A percentile compares a stretch with the other conserved stretches of the same genome.
These are phyloP conservation scores for Bryoglossum gracile DNA, from an alignment of 495 filamentous ascomycete genomes.

Conservation along the genomic window DNA sequence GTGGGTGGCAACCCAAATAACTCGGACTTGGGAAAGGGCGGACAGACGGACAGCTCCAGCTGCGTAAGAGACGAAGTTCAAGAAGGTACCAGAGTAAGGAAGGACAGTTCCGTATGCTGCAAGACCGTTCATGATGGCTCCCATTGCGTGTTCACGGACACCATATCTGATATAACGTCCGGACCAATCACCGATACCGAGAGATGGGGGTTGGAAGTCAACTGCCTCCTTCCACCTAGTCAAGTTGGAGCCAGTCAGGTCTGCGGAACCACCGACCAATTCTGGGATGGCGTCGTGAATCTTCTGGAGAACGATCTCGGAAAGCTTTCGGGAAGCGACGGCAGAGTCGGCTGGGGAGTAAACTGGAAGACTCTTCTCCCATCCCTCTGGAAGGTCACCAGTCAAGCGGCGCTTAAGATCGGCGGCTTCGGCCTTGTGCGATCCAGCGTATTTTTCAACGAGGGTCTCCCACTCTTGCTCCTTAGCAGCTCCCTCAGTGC, in stretches of 20 bases:
- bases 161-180: conserved; percentile 96
- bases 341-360: conserved; percentile 86
- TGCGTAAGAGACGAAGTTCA: conserved; percentile 99
- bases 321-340: conserved; percentile 88
- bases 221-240: conserved; percentile 94
- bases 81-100: conserved; percentile 91
- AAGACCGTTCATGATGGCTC: conserved; percentile 96
- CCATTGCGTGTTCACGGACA: conserved; percentile 97
- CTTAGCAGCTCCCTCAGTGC: conserved; percentile 74
- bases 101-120: conserved; percentile 92
- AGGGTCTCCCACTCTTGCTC: conserved; percentile 96
- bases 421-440: conserved; percentile 66
- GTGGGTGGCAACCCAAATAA: conserved; percentile 96
- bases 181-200: conserved; percentile 74
- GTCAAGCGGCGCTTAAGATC: conserved; percentile 78
- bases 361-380: conserved; percentile 87
- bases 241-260: conserved; percentile 97
- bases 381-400: conserved; percentile 87
- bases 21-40: conserved; percentile 81
- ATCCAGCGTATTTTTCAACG: conserved; percentile 72
- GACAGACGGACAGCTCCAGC: conserved; percentile 93
- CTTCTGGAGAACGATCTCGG: conserved; percentile 85
- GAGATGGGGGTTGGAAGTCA: conserved; percentile 92
- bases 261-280: conserved; percentile 90
- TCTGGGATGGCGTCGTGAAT: conserved; percentile 80